Base-by-base conservation (phyloP, 1,139 yeast species). In the Geotrichum citri-aurantii region DNA sequence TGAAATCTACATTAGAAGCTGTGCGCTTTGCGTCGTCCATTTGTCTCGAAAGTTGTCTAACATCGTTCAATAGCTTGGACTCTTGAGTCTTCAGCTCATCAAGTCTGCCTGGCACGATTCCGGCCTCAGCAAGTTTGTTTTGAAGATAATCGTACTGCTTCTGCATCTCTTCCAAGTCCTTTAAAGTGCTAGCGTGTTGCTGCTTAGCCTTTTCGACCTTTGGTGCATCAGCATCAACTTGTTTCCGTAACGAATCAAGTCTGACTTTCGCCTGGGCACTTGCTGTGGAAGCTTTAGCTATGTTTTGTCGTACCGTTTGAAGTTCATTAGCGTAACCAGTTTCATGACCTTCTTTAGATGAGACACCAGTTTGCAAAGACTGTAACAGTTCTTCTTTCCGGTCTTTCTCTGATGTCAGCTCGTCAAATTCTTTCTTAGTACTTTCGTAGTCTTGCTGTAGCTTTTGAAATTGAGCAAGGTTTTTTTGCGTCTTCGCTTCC, bases 351-450 rank as follows among this genome's bases (percentile, higher is more conserved):
- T 96, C 97, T 59, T 84, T 85, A 0, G 96, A 82, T 0, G 97
- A 88, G 14, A 93, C 85, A 66, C 99, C 99, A 0, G 98, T 92
- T 0, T 93, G 85, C 48, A 95, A 77, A 0, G 96, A 85, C 4
- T 95, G 85, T 17, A 90, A 74, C 23, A 92, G 77, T 63, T 92
- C 97, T 67, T 90, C 95, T 65, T 88, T 88, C 62, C 78, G 80
- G 42, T 78, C 76, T 61, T 81, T 78, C n/a, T 78, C 77, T 6
- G 75, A 76, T 62, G 83, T 84, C 59, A 83, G 67, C 2, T 70
- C 68, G 3, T 72, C 73, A 10, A 86, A 73, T 48, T 75, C 69
- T 0, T 70, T 69, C 57, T 81, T 83, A 11, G 84, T 73, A 0
- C 65, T 65, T 2, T 77, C 75, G 65, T 81, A 84, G 11, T 77